Evolutionary conservation across 2,329 filamentous ascomycete species (phyloP), one percentile per base, ranked within the genome.

Genomic region (Kalmusia sp.): DNA sequence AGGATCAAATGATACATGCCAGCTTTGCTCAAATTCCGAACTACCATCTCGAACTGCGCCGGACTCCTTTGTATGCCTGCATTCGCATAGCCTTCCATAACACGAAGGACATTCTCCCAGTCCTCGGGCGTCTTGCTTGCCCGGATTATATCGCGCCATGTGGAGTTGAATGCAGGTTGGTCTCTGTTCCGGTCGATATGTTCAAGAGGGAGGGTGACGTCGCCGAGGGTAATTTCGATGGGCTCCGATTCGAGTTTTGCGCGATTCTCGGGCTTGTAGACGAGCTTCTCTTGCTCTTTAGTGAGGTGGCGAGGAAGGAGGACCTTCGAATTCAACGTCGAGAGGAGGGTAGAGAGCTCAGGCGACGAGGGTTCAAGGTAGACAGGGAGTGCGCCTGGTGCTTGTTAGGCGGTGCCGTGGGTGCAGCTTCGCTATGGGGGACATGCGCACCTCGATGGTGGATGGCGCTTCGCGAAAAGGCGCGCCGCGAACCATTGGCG

Each of bases 221-320:
- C 65, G 57, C 76, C 77, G 22, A 81, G 58, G 1, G 70, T 71
- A 33, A 76, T 73, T 27, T 75, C 73, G 31, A 77, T 69, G 27
- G 78, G 77, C 50, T 79, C 71, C 22, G 68, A 73, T 43, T 75
- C 67, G 30, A 82, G 74, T 33, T 72, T 70, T 38, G 75, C 64
- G n/a, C 67, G 67, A 66, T 76, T 69, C 30, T 76, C 72, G 15
- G 68, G 54, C 39, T 65, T 63, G 69, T 75, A 80, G 58, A 81
- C 74, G 25, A 81, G 72, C 52, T 72, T 67, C 25, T 69, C 62
- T 58, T 81, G 77, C 33, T 70, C 68, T 14, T 62, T 56, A 52
- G 68, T 73, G 47, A 82, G 73, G 62, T 79, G 75, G 6, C 51
- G 50, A 12, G 79, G 79, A 19, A 81, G 70, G 52, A 81, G 72